Base-by-base conservation (phyloP, 2,329 filamentous ascomycete species). In the Coniochaeta pulveracea region DNA sequence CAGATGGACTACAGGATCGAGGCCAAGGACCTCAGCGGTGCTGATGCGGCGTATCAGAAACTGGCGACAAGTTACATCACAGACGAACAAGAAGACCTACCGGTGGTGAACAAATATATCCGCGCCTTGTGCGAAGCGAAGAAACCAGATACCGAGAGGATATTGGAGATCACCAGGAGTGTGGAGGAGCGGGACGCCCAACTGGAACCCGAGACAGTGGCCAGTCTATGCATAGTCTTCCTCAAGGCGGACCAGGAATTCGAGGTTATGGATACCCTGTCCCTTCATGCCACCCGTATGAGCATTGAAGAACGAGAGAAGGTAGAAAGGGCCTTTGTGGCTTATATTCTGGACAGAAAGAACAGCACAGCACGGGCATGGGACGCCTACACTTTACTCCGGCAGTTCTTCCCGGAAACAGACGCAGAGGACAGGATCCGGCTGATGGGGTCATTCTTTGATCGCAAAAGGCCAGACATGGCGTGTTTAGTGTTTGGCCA, bases 401-500 rank as follows among this genome's bases (percentile, higher is more conserved):
- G 70, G 7, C 71, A 77, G 36, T 71, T 73, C 50, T 79, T 80
- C 53, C 66, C 72, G 6, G 76, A 80, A 47, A 79, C 79, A 1
- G 64, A 72, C n/a, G 64, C 75, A 5, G 61, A 66, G 3, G 64
- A 72, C 32, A 80, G 89, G 8, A 75, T 78, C 10, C 56, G 66
- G 17, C 64, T 95, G 27, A 93, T 98, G 83, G 69, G 78, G 15
- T 65, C 71, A 15, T 95, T 96, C 57, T 93, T 93, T 50, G 60
- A 67, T 6, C 78, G 85, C 24, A 68, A 72, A 18, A 76, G 86
- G 9, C 69, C 84, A 10, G 88, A 96, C 47, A 86, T 95, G 70
- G 88, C 84, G 3, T 76, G 76, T 29, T 69, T 86, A 40, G 76
- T 93, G 21, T 95, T 98, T 55, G 83, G 83, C 10, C 85, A 95